Evolutionary conservation across 2,329 filamentous ascomycete genomes (phyloP).

Genomic region (Eutypella sp.): DNA sequence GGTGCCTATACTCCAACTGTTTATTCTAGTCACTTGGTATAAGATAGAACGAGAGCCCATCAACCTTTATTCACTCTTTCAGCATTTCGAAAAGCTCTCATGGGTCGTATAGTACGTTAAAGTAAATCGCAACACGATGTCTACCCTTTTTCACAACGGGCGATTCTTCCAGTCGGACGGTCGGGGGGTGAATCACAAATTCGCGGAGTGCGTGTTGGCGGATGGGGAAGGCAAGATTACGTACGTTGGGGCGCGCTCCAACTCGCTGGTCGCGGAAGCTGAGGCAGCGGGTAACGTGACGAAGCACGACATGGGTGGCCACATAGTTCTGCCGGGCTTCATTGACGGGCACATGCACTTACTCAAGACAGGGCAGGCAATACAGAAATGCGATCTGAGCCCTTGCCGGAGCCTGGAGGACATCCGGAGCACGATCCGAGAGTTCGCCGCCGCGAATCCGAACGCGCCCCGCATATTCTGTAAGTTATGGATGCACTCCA

Average conservation of each 20-base stretch:
- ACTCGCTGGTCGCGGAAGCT: slow-evolving; percentile 24
- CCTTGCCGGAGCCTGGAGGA: slow-evolving; percentile 42
- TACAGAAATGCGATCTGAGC: slow-evolving; percentile 45
- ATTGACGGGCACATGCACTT: slow-evolving; percentile 56
- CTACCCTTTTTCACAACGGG: slow-evolving; percentile 52
- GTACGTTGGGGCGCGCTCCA: slow-evolving; percentile 30
- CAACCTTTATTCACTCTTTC: too few species aligned
- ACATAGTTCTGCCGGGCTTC: slow-evolving; percentile 47
- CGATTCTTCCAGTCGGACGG: slow-evolving; percentile 50
- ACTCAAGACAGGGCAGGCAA: slow-evolving; percentile 48
- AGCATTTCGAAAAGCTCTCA: too few species aligned
- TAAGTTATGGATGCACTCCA: slow-evolving; percentile 52
- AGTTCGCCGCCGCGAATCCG: slow-evolving; percentile 41
- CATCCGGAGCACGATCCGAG: slow-evolving; percentile 41
- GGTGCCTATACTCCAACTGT: too few species aligned
- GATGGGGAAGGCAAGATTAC: slow-evolving; percentile 28
- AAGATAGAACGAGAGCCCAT: too few species aligned
- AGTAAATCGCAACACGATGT: too few species aligned
- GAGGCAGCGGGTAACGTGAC: slow-evolving; percentile 15
- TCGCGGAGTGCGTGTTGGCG: slow-evolving; percentile 34
- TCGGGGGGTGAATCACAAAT: slow-evolving; percentile 21
- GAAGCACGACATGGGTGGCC: slow-evolving; percentile 32
- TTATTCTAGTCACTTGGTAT: too few species aligned
- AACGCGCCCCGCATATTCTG: slow-evolving; percentile 42
- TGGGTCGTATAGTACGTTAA: too few species aligned